Base-by-base conservation (phyloP, 306 rosid species). In the Citrullus mucosospermus region DNA sequence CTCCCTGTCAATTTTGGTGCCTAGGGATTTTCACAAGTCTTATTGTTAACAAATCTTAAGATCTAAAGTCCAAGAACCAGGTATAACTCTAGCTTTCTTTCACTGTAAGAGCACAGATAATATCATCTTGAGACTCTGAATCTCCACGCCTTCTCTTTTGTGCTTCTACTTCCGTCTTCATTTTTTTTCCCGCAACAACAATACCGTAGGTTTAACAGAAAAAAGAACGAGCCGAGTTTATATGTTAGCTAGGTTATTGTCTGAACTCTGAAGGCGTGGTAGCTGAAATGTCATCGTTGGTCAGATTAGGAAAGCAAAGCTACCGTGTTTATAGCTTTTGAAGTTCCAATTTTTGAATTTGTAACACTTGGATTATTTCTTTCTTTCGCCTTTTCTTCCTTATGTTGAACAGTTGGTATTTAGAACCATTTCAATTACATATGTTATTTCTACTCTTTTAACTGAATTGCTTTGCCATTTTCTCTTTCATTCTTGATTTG, bases 1-100 rank as follows among this genome's bases (percentile, higher is more conserved):
- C 61, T 72, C 77, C 77, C 44, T 72, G 44, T 50, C 61, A 72
- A 72, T 72, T 72, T 72, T 72, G 77, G 77, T 72, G 77, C 77
- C 77, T 72, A 20, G 75, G 74, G 74, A 68, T 68, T 68, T 20
- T 38, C 50, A 6, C 2, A 43, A 69, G 36, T 41, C 56, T 44
- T 69, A 11, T 43, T 20, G 28, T 69, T 69, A 69, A 69, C 55
- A 28, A 22, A 69, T 44, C 36, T 69, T 44, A n/a, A 12, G 55
- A 18, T 43, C 50, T 38, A 6, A 66, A 16, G 72, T 38, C 50
- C 51, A 67, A 39, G 74, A 67, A 67, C 32, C 51, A 71, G 77
- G 58, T 48, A 30, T 30, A 30, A 53, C 61, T 32, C 13, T 69
- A 73, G 78, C 62, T 28, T 73, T 73, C 54, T 43, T 44, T 68